phyloP scores from a whole-genome alignment of 331 rosid species.

The Telfairia occidentalis region DNA sequence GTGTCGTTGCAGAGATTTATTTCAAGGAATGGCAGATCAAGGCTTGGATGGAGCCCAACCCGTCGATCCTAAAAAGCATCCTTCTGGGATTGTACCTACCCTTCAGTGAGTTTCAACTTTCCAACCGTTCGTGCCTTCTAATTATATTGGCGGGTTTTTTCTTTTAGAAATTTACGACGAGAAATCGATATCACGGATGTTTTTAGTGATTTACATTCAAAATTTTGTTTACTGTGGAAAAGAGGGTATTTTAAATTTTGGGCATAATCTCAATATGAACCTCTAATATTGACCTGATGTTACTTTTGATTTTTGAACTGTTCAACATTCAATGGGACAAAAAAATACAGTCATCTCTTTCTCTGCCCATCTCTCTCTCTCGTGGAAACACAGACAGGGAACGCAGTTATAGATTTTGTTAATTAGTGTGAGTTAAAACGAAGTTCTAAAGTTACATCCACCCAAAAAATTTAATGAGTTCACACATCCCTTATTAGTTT shows the following conservation, averaged over 20 bases:
- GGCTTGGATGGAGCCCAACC: slow-evolving; percentile 81
- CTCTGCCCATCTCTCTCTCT: not conserved
- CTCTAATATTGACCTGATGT: not conserved
- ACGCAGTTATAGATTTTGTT: not conserved
- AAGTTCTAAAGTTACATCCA: not conserved
- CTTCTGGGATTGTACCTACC: slow-evolving; percentile 92
- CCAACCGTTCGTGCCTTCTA: not conserved
- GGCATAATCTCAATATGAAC: not conserved
- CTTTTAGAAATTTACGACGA: not conserved
- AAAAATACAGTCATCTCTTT: not conserved
- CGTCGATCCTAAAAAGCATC: slow-evolving; percentile 66
- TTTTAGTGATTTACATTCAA: not conserved
- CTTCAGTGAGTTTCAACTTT: slow-evolving; percentile 61
- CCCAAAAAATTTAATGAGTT: not conserved
- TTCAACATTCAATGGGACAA: not conserved
- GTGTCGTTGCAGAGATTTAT: slow-evolving; percentile 2
- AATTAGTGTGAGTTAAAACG: not conserved
- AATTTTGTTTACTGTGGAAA: not conserved
- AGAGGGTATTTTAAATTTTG: not conserved
- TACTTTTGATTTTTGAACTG: not conserved
- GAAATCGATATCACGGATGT: not conserved
- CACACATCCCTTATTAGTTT: not conserved
- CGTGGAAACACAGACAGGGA: not conserved
- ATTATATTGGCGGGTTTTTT: not conserved
- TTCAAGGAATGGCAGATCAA: slow-evolving; percentile 59